A percentile compares a stretch with the other conserved stretches of the same genome.
Evolutionary conservation across 257 asterid genomes (phyloP).

Genomic region (Mitragyna speciosa): DNA sequence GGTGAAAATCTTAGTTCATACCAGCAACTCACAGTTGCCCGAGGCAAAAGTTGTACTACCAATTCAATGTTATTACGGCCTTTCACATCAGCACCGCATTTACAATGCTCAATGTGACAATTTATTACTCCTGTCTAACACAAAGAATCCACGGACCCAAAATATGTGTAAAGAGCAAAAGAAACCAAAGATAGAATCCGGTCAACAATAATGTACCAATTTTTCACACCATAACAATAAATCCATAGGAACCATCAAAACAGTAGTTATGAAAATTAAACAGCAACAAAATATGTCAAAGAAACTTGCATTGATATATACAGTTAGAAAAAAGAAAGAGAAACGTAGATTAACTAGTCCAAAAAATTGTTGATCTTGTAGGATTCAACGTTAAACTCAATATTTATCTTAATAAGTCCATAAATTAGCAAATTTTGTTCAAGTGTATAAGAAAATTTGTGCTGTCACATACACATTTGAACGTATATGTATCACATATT

Average conservation of each 20-base stretch:
- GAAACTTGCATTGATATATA: too few relatives aligned
- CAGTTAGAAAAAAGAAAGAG: too few relatives aligned
- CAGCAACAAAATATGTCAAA: background rate
- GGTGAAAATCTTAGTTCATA: background rate
- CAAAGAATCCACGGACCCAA: background rate
- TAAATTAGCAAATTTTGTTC: too few relatives aligned
- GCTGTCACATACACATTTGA: background rate
- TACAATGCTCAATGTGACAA: background rate
- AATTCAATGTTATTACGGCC: background rate
- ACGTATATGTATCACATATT: too few relatives aligned
- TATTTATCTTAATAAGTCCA: too few relatives aligned
- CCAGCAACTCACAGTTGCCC: background rate
- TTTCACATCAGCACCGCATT: constrained; percentile 1
- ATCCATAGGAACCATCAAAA: background rate
- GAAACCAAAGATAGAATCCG: background rate
- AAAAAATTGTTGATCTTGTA: background rate
- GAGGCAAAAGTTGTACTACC: background rate
- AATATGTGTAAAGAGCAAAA: background rate
- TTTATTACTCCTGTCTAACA: background rate
- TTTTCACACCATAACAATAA: constrained; percentile 3
- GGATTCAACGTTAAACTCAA: too few relatives aligned
- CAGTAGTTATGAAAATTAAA: too few relatives aligned
- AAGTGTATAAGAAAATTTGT: too few relatives aligned
- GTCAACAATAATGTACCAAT: constrained; percentile 24
- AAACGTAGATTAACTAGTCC: background rate